phyloP scores from a whole-genome alignment of 1,139 yeast genomes.

The Yamadazyma blattariae region DNA sequence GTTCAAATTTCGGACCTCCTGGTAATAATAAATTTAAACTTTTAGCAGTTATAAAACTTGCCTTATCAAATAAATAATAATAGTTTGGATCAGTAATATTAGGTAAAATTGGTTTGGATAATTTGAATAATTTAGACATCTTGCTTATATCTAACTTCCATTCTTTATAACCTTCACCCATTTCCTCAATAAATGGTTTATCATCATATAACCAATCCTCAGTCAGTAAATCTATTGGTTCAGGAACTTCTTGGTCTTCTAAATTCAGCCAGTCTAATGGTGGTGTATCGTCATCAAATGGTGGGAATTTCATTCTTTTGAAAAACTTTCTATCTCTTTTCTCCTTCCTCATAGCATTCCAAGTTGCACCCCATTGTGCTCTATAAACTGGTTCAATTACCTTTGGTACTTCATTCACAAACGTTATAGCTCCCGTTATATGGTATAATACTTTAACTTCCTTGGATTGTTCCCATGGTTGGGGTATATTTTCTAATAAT shows the following conservation, averaged over 20 bases:
- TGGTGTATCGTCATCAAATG: constrained; percentile 97
- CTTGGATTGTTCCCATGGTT: constrained; percentile 91
- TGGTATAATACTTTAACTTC: constrained; percentile 90
- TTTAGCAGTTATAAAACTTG: constrained; percentile 84
- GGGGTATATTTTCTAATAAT: constrained; percentile 93
- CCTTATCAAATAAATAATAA: constrained; percentile 68
- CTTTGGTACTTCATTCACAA: constrained; percentile 88
- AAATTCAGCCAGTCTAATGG: constrained; percentile 78
- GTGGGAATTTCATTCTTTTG: constrained; percentile 89
- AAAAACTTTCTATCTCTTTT: constrained; percentile 88
- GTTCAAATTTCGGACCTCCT: constrained; percentile 96
- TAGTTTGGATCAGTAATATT: constrained; percentile 56
- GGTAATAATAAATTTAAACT: constrained; percentile 85
- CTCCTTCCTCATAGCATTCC: constrained; percentile 92
- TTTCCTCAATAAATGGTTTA: constrained; percentile 65
- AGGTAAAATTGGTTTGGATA: constrained; percentile 68
- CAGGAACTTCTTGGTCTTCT: constrained; percentile 68
- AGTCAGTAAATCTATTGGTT: constrained; percentile 64
- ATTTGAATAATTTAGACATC: constrained; percentile 63
- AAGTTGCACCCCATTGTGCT: constrained; percentile 95
- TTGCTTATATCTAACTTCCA: constrained; percentile 67
- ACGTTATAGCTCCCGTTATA: constrained; percentile 89
- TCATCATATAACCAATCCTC: constrained; percentile 81
- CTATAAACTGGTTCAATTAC: constrained; percentile 88
- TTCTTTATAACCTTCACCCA: constrained; percentile 69